Evolutionary conservation across 2,329 filamentous ascomycete genomes (phyloP).

Genomic region (Helicocarpus griseus): DNA sequence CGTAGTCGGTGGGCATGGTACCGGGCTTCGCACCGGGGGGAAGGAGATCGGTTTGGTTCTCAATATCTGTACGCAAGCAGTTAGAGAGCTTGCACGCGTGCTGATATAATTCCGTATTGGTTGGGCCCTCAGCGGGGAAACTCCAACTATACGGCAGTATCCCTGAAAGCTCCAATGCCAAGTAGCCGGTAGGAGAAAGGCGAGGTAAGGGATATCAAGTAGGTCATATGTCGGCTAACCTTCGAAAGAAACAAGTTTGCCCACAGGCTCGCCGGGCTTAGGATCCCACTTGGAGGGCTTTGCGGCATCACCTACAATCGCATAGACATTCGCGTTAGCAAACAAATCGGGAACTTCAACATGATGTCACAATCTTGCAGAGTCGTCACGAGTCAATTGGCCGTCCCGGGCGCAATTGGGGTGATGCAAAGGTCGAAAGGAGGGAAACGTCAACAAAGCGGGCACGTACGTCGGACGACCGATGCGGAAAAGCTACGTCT

Average conservation of each 20-base stretch:
- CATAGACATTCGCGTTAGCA: constrained; percentile 13
- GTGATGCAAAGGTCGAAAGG: not conserved
- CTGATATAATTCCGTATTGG: not conserved
- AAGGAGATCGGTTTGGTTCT: constrained; percentile 69
- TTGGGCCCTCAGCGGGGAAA: too few relatives aligned
- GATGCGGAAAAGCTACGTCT: constrained; percentile 38
- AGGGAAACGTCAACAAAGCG: constrained; percentile 10
- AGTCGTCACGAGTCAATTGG: not conserved
- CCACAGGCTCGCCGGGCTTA: constrained; percentile 28
- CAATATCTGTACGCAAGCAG: constrained; percentile 57
- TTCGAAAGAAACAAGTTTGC: constrained; percentile 36
- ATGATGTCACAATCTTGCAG: not conserved
- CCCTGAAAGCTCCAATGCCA: too few relatives aligned
- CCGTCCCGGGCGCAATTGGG: constrained; percentile 4
- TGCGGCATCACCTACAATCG: constrained; percentile 7
- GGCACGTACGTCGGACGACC: constrained; percentile 37
- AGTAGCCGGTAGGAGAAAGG: not conserved
- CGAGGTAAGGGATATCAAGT: constrained; percentile 9
- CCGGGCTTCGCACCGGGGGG: constrained; percentile 72
- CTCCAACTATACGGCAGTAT: too few relatives aligned
- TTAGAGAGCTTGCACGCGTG: constrained; percentile 1
- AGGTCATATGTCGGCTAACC: constrained; percentile 25
- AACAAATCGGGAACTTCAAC: not conserved
- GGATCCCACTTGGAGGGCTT: constrained; percentile 28
- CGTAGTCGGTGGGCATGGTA: constrained; percentile 83